Evolutionary conservation across 805 yeast species (phyloP).

Genomic region (Kazachstania psychrophila): DNA sequence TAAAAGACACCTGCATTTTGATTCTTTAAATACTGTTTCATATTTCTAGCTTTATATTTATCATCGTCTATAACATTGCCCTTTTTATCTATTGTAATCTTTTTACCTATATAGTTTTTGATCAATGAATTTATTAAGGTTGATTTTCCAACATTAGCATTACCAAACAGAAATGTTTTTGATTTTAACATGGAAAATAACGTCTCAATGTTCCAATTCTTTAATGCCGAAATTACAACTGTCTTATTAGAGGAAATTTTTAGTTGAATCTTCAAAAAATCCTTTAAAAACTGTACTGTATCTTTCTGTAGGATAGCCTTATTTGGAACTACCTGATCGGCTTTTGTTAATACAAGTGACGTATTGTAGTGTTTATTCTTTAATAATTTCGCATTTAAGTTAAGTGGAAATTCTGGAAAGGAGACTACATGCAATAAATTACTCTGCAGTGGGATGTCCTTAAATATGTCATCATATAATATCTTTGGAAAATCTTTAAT

Average conservation of each 20-base stretch:
- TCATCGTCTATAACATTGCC: constrained; percentile 7
- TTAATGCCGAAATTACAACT: constrained; percentile 19
- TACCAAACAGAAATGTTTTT: constrained; percentile 49
- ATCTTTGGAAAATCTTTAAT: constrained; percentile 28
- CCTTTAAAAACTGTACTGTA: constrained; percentile 27
- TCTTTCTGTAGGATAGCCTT: constrained; percentile 15
- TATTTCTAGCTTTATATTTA: constrained; percentile 1
- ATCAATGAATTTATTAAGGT: constrained; percentile 44
- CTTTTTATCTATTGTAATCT: constrained; percentile 7
- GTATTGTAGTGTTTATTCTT: constrained; percentile 8
- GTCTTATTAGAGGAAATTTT: constrained; percentile 24
- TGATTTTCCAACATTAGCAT: constrained; percentile 64
- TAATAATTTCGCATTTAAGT: constrained; percentile 32
- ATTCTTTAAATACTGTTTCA: constrained; percentile 6
- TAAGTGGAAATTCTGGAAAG: constrained; percentile 64
- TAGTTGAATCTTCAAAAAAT: constrained; percentile 24
- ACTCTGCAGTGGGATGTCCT: constrained; percentile 34
- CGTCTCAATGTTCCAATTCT: constrained; percentile 23
- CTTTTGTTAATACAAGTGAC: constrained; percentile 22
- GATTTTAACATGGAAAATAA: constrained; percentile 16
- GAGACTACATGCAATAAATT: constrained; percentile 53
- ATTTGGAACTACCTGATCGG: constrained; percentile 26
- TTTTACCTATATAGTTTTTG: constrained; percentile 21
- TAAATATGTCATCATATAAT: constrained; percentile 27
- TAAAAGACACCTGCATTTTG: constrained; percentile 32